Base-by-base conservation (phyloP, 2,329 filamentous ascomycete genomes). In the Decorospora gaudefroyi region DNA sequence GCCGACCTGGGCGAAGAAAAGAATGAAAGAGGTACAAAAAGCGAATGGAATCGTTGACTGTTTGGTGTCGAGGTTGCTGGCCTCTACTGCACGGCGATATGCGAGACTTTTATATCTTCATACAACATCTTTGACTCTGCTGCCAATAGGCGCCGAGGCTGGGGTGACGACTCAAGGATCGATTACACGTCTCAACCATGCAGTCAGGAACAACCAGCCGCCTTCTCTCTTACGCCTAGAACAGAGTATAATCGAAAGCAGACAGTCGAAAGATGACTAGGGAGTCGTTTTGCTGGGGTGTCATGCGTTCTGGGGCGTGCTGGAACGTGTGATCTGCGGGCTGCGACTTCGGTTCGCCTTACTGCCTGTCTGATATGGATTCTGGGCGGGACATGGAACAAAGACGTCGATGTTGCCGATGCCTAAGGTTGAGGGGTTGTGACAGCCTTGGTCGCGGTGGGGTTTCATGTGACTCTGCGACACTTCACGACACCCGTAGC, bases 1-100 rank as follows among this genome's bases (percentile, higher is more conserved):
- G 62, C 68, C 66, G 55, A 63, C 68, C 67, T 61, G 66, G 63
- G 58, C 55, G 59, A 45, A n/a, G n/a, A n/a, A n/a, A 48, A 44
- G 44, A 51, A 57, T 51, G 53, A 40, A 56, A 54, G 55, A 57
- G 55, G 47, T 45, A 53, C 55, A 32, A 35, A 49, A 47, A 46
- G 38, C 42, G 42, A 49, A 51, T 12, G 31, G 44, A 42, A 38
- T 51, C 57, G 53, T 31, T 35, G 42, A 46, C 36, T 41, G 29
- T 25, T 9, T 51, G 50, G 46, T 46, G 50, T 61, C 53, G 55
- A 46, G 57, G 62, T 57, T 66, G 64, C 56, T 64, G 61, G 40
- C 46, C 31, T 42, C 49, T 46, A 43, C 46, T 37, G 34, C 31
- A 40, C 19, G 38, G 47, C 21, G 42, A 25, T 50, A 43, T 37